Base-by-base conservation (phyloP, 2,329 filamentous ascomycete species). In the Nigrograna mackinnonii region DNA sequence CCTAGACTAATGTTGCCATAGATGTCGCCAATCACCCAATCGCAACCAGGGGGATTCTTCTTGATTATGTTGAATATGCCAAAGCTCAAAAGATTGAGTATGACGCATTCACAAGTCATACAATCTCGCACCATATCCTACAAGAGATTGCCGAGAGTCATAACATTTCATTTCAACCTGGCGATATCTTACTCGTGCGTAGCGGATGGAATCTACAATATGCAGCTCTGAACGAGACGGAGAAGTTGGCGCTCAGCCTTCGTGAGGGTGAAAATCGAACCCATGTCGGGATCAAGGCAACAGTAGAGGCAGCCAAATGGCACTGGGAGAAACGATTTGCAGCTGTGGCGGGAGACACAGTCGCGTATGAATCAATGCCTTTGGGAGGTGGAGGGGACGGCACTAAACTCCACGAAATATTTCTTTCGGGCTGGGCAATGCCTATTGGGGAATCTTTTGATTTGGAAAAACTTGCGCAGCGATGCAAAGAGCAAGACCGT, bases 1-100 rank as follows among this genome's bases (percentile, higher is more conserved):
- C 70, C 0, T 79, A 74, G 73, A 60, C 73, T 5, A 69, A 78
- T 43, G 52, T 73, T 35, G 79, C 79, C n/a, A 80, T 82, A 38
- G 75, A n/a, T n/a, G n/a, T n/a, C n/a, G n/a, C 51, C 6, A 53
- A 48, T 32, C 43, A 49, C 11, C 51, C 53, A 5, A 54, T 57
- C 13, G 51, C 45, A 11, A 52, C 51, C 6, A 39, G 55, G 28
- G 52, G 48, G 5, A 49, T 57, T 1, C 39, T 58, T 11, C 41
- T 57, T 17, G 57, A 57, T 35, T 57, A 50, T 34, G 42, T 34
- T 9, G 41, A 39, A 3, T 58, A 48, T 39, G 52, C 50, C 9
- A 39, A 52, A 24, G 41, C 34, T 30, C 49, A 56, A 11, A 47
- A 46, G 1, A 46, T 52, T 13, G 11, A 43, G 18, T 54, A 52